These are phyloP conservation scores for Globisporangium uncinulatum DNA, from an alignment of 352 stramenopile genomes.

Conservation along the genomic window DNA sequence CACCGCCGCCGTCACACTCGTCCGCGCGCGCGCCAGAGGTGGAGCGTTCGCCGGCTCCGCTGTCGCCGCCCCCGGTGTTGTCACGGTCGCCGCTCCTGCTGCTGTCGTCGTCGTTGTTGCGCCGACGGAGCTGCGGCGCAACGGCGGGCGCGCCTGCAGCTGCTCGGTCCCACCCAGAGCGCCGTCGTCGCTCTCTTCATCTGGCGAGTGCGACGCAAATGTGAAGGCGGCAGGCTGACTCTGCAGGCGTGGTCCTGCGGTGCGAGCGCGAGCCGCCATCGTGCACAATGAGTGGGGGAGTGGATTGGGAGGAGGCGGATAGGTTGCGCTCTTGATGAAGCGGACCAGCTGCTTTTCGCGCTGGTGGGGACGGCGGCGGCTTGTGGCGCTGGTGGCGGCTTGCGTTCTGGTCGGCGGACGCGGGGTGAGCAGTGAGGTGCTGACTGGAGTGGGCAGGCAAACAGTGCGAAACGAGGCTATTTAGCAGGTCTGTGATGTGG, in stretches of 20 bases:
- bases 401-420: constrained; percentile 1
- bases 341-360: background rate
- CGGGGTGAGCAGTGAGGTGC: background rate
- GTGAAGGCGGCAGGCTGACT: constrained; percentile 7
- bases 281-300: too few relatives aligned
- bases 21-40: constrained; percentile 8
- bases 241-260: background rate
- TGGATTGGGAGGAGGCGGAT: too few relatives aligned
- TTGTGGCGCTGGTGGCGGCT: background rate
- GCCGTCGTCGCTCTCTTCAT: constrained; percentile 4
- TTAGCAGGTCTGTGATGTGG: too few relatives aligned
- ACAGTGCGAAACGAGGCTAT: too few relatives aligned
- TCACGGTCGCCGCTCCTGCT: background rate
- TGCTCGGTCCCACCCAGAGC: background rate
- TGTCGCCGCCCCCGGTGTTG: background rate
- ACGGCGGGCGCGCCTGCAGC: background rate
- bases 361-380: background rate
- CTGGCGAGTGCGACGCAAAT: constrained; percentile 7
- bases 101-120: background rate
- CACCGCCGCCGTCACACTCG: constrained; percentile 6
- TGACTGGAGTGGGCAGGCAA: too few relatives aligned
- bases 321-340: too few relatives aligned
- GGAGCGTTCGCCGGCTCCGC: background rate
- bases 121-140: background rate
- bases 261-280: constrained; percentile 3